Evolutionary conservation across 1,139 yeast species (phyloP), one percentile per base, ranked within the genome.

Genomic region (Debaryomycetaceae sp.): DNA sequence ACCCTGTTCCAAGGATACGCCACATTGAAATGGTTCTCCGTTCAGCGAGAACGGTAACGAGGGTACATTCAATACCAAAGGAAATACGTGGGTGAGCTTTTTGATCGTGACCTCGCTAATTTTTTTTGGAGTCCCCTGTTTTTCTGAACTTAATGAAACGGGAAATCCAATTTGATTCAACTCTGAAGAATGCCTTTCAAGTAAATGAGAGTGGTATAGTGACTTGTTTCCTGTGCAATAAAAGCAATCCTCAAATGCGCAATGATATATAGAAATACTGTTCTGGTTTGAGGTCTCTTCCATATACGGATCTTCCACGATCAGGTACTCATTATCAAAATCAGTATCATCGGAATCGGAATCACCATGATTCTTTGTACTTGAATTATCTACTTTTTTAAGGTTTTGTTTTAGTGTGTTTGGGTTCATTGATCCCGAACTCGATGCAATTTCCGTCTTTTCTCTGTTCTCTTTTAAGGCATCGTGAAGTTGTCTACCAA

Each of bases 91-190:
- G 6, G 46, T 43, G 8, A 68, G 41, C 6, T 41, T 42, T 13
- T 40, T 31, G 5, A 44, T 45, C 2, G 49, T 46, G 4, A 8
- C 26, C 26, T 22, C 26, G 11, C 11, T 3, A 3, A 22, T 22
- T 22, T 7, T 9, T 13, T 13, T 36, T 4, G 36, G 31, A 2
- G 39, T 28, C 1, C 45, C 41, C 40, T 46, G 48, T 2, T 36
- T 33, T n/a, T 35, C 24, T 2, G 50, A 42, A 4, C 43, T 35
- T 14, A 34, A 39, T 8, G 47, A 39, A 0, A 67, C 52, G 0
- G 75, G 74, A 44, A 69, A 70, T 1, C 75, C 75, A 9, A 67
- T 45, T 3, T 42, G 35, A 5, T 42, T 39, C 22, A 70, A 51
- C 35, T 54, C 60, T 1, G 42, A 32, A 2, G 51, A 28, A 42